Evolutionary conservation across 2,329 filamentous ascomycete species (phyloP).

Genomic region (Lecanicillium sp.): DNA sequence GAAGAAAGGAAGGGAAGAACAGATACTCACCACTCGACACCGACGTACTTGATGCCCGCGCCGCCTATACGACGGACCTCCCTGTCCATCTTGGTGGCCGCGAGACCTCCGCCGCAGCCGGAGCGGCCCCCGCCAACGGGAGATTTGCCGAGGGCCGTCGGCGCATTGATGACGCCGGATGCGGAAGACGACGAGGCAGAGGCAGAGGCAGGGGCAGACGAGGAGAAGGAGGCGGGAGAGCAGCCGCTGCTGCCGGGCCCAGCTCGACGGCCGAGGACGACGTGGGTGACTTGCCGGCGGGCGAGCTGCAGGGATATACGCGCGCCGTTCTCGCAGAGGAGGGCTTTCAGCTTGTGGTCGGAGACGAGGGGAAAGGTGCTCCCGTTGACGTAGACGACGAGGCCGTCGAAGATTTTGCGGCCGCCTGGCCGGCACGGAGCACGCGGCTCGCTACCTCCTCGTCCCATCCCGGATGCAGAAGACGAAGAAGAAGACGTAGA

Average conservation of each 20-base stretch:
- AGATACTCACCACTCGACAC: conserved; percentile 75
- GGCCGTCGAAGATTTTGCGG: conserved; percentile 57
- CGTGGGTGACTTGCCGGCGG: conserved; percentile 73
- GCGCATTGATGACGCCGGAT: background rate
- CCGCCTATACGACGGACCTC: conserved; percentile 66
- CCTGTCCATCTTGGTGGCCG: conserved; percentile 72
- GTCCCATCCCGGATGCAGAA: conserved; percentile 26
- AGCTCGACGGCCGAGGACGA: conserved; percentile 65
- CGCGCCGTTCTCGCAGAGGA: conserved; percentile 70
- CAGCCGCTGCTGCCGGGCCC: conserved; percentile 24
- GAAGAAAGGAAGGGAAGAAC: conserved; percentile 22
- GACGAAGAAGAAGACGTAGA: background rate
- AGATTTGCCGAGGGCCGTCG: no score
- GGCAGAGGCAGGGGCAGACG: background rate
- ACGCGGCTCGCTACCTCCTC: conserved; percentile 25
- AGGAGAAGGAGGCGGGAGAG: background rate
- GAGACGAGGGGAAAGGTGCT: conserved; percentile 76
- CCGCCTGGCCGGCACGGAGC: background rate
- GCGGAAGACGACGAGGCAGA: background rate
- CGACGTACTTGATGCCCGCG: conserved; percentile 70
- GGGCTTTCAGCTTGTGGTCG: conserved; percentile 77
- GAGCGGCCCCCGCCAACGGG: no score
- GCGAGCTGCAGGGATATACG: conserved; percentile 64
- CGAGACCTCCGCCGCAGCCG: conserved; percentile 62
- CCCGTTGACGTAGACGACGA: conserved; percentile 81